These are phyloP conservation scores for Candida sanyaensis DNA, from an alignment of 1,139 yeast genomes.

Conservation along the genomic window DNA sequence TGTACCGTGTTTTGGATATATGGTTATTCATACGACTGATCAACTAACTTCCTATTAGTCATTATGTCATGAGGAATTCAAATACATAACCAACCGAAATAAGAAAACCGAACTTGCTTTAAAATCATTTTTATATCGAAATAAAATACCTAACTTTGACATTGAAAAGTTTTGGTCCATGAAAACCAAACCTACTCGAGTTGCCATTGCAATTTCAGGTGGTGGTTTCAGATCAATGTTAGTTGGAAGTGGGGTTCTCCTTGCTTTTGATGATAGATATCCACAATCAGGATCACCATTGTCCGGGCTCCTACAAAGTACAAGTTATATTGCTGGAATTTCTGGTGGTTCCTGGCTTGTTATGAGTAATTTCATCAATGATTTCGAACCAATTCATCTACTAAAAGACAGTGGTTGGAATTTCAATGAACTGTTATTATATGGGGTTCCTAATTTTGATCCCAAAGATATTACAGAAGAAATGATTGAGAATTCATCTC, in stretches of 20 bases:
- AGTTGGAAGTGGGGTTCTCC: slow-evolving; percentile 61
- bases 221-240: slow-evolving; percentile 76
- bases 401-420: slow-evolving; percentile 41
- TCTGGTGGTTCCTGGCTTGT: slow-evolving; percentile 76
- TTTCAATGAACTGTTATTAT: slow-evolving; percentile 49
- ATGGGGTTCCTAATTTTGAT: slow-evolving; percentile 55
- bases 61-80: slow-evolving; percentile 31
- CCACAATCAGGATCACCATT: slow-evolving; percentile 34
- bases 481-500: background rate
- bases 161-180: slow-evolving; percentile 18
- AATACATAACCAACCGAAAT: slow-evolving; percentile 37
- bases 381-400: slow-evolving; percentile 39
- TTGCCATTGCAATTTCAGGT: slow-evolving; percentile 67
- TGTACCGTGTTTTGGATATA: too few species aligned
- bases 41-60: slow-evolving; percentile 16
- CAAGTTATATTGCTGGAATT: slow-evolving; percentile 59
- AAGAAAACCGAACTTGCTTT: slow-evolving; percentile 31
- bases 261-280: slow-evolving; percentile 53
- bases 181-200: slow-evolving; percentile 30
- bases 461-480: slow-evolving; percentile 5
- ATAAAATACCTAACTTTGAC: slow-evolving; percentile 40
- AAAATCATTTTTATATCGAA: slow-evolving; percentile 32
- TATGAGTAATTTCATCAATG: slow-evolving; percentile 51
- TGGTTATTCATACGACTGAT: slow-evolving; percentile 5
- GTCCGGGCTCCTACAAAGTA: slow-evolving; percentile 55